Evolutionary conservation across 805 yeast genomes (phyloP).

Genomic region (Pichia scutulata): DNA sequence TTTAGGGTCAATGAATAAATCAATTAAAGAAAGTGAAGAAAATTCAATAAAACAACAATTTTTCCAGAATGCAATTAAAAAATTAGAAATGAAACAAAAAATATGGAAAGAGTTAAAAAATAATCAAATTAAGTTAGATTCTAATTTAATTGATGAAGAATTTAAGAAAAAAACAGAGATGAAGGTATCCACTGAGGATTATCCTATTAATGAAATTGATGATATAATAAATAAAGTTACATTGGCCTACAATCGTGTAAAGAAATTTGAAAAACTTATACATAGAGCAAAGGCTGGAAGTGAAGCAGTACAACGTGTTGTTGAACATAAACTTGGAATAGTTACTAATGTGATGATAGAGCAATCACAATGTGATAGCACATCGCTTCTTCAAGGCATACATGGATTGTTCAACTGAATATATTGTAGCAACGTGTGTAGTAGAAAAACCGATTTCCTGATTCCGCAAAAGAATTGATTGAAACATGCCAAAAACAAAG

Average conservation of each 20-base stretch:
- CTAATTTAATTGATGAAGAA: neutral
- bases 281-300: conserved; percentile 22
- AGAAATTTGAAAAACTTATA: conserved; percentile 30
- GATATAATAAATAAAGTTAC: conserved; percentile 9
- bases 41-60: conserved; percentile 42
- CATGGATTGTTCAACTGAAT: neutral
- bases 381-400: neutral
- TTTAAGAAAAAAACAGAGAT: neutral
- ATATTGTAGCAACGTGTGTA: too few relatives aligned
- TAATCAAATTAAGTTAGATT: neutral
- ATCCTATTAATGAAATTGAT: neutral
- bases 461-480: too few relatives aligned
- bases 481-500: too few relatives aligned
- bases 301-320: conserved; percentile 15
- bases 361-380: neutral
- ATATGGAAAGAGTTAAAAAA: conserved; percentile 32
- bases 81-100: conserved; percentile 38
- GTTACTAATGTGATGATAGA: conserved; percentile 3
- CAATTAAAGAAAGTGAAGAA: conserved; percentile 49
- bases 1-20: neutral
- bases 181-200: neutral
- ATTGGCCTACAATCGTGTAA: neutral
- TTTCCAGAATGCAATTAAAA: conserved; percentile 36
- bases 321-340: conserved; percentile 16
- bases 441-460: too few relatives aligned